A percentile compares a stretch with the other conserved stretches of the same genome.
Conservation (phyloP, 2,329 filamentous ascomycete genomes). For the Allantophomopsis lycopodina region DNA sequence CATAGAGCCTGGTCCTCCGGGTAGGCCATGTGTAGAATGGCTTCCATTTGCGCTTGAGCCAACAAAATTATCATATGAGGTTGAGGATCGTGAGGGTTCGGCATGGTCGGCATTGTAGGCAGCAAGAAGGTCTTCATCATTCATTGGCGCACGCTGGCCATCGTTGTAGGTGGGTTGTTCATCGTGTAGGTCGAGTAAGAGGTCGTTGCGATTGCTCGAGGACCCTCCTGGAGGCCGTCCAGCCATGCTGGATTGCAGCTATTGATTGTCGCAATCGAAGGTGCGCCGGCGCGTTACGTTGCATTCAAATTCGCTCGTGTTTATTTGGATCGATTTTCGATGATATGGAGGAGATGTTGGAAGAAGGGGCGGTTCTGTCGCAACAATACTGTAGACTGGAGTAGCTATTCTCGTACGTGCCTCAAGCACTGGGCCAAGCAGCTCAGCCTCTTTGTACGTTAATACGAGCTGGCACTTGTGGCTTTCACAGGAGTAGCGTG, state of each 20-base stretch:
- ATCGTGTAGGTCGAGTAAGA: conserved; percentile 64
- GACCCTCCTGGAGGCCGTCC: conserved; percentile 39
- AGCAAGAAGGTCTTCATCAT: conserved; percentile 68
- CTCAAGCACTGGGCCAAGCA: conserved; percentile 3
- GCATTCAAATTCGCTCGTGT: too few species aligned
- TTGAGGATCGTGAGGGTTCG: conserved; percentile 60
- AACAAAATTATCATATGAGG: conserved; percentile 92
- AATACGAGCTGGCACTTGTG: too few species aligned
- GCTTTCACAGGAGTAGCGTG: neutral
- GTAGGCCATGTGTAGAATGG: conserved; percentile 26
- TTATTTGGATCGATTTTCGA: too few species aligned
- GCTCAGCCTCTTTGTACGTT: conserved; percentile 7
- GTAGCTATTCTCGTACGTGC: neutral
- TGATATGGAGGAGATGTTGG: too few species aligned
- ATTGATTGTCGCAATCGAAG: conserved; percentile 12
- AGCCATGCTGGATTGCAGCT: conserved; percentile 37
- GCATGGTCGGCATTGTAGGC: conserved; percentile 50
- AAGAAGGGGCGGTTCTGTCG: too few species aligned
- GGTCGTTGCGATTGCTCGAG: conserved; percentile 33
- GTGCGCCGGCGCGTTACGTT: neutral
- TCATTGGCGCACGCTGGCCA: conserved; percentile 64
- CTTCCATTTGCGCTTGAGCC: conserved; percentile 45
- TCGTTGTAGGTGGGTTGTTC: conserved; percentile 58
- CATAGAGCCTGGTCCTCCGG: conserved; percentile 16
- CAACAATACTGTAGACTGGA: neutral